Evolutionary conservation across 2,329 filamentous ascomycete genomes (phyloP).

Genomic region (Penicillium sp.): DNA sequence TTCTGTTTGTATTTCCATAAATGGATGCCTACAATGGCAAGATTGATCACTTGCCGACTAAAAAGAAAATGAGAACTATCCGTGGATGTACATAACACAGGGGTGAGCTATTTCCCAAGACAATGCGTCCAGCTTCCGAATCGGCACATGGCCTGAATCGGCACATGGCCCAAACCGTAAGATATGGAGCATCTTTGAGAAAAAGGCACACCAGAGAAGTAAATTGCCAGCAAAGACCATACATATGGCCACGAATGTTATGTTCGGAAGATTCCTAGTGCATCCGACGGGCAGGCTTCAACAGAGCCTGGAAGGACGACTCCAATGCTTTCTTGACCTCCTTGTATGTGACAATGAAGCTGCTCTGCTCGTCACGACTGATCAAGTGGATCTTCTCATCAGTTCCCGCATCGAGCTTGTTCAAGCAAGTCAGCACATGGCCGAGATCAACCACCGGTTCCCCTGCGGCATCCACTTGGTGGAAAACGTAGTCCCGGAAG

Average conservation of each 20-base stretch:
- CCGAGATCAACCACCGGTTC: slow-evolving; percentile 80
- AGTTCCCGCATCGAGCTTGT: slow-evolving; percentile 85
- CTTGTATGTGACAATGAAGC: slow-evolving; percentile 83
- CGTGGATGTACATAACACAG: neutral
- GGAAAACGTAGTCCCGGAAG: slow-evolving; percentile 95
- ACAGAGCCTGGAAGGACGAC: slow-evolving; percentile 57
- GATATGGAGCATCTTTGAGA: neutral
- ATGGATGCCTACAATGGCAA: neutral
- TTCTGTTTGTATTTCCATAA: slow-evolving; percentile 23
- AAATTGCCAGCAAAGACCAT: slow-evolving; percentile 4
- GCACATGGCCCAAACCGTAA: neutral
- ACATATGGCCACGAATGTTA: slow-evolving; percentile 6
- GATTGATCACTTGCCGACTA: slow-evolving; percentile 6
- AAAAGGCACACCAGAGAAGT: neutral
- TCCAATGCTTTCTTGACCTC: slow-evolving; percentile 70
- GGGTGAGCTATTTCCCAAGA: neutral
- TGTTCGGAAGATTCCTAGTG: slow-evolving; percentile 26
- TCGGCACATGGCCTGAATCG: no score
- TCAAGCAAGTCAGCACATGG: slow-evolving; percentile 80
- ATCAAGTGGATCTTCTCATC: slow-evolving; percentile 83
- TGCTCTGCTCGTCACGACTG: slow-evolving; percentile 84
- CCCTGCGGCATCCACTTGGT: slow-evolving; percentile 83
- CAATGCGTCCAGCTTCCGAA: neutral
- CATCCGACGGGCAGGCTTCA: slow-evolving; percentile 42
- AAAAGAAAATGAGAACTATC: neutral